Evolutionary conservation across 352 stramenopile genomes (phyloP).

Genomic region (Phytopythium delawarense): DNA sequence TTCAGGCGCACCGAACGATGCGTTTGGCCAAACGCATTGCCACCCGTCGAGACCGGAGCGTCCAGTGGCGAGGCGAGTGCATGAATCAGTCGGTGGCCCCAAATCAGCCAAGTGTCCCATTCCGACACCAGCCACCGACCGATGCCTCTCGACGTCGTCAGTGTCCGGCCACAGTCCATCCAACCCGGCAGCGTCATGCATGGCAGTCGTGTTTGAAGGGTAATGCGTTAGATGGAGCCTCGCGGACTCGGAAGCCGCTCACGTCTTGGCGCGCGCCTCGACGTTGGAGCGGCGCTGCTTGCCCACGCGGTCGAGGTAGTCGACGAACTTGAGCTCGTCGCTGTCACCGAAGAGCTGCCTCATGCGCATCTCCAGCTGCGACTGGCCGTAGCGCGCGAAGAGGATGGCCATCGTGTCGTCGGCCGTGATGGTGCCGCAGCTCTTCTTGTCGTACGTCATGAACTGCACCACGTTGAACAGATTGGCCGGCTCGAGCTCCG

Average conservation of each 20-base stretch:
- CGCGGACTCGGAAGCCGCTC: neutral
- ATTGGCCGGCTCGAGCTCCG: conserved; percentile 92
- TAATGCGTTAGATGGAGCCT: neutral
- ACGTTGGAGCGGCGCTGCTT: conserved; percentile 69
- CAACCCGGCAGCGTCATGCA: neutral
- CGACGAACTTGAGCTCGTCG: conserved; percentile 75
- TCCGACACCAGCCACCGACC: neutral
- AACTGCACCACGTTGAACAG: conserved; percentile 98
- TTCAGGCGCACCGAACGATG: neutral
- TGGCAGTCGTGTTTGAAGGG: neutral
- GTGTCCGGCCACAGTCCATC: neutral
- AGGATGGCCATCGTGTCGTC: conserved; percentile 99
- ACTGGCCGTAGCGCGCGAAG: conserved; percentile 90
- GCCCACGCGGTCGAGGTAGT: conserved; percentile 71
- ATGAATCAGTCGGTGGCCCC: neutral
- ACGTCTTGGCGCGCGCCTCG: conserved; percentile 47
- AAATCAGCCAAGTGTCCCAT: neutral
- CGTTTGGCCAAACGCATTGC: neutral
- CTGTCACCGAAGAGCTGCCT: conserved; percentile 89
- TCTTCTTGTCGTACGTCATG: conserved; percentile 97
- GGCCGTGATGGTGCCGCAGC: conserved; percentile 91
- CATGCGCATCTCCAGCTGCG: conserved; percentile 89
- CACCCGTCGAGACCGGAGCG: neutral
- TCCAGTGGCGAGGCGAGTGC: neutral
- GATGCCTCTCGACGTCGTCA: too few species aligned